Base-by-base conservation (phyloP, 208 protist species). In the Crithidia acanthocephali region DNA sequence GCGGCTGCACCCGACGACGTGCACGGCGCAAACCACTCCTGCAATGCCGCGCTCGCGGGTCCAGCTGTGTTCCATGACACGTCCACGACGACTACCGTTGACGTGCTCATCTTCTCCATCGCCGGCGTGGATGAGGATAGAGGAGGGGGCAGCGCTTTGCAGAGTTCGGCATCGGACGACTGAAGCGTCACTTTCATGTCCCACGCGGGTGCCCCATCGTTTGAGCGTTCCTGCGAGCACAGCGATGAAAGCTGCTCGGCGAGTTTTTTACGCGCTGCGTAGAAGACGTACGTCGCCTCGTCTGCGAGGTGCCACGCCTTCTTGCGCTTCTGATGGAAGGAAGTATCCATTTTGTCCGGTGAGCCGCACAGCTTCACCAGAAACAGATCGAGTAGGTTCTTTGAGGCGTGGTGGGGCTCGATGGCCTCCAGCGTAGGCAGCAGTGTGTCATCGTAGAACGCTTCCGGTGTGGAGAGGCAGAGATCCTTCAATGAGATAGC, bases 381-480 rank as follows among this genome's bases (percentile, higher is more conserved):
- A 45, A 68, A 77, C 72, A 79, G 68, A 55, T 79, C 67, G 52
- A 76, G 23, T 23, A 80, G 28, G 22, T 68, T 85, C 40, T 68
- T 77, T 8, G 80, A 85, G n/a, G 76, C 71, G 37, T 66, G 66
- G 22, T 75, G 69, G 15, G 80, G 72, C 51, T 71, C 42, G 35
- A 85, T 82, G 23, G 64, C 71, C 45, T 85, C 80, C 50, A 81
- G 28, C 28, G 76, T 56, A 7, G 80, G 80, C 30, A 85, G 51
- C 27, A 85, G 61, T 6, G 67, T 42, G 40, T 85, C 80, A 47
- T 69, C 53, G 58, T 74, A 82, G 32, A 82, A 45, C 2, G 80
- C 51, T 32, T 69, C 67, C 35, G 75, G 50, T 0, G 44, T 58
- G 10, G 52, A 44, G 11, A 85, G 68, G 28, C 68, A 44, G 15